Evolutionary conservation across 208 protist species (phyloP).

Genomic region (Leishmania arabica): DNA sequence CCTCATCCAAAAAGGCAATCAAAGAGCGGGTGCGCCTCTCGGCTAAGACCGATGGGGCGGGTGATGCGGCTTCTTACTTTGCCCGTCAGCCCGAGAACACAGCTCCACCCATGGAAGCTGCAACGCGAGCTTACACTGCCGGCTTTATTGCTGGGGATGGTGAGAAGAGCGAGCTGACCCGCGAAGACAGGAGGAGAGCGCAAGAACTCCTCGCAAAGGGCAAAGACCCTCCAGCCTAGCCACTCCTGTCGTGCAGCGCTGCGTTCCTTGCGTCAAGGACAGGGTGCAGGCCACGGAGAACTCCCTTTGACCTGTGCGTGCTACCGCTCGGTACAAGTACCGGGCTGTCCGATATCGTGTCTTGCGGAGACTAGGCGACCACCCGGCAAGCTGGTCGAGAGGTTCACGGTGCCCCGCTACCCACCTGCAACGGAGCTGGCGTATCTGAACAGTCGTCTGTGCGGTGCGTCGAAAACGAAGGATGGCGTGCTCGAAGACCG

Average conservation of each 20-base stretch:
- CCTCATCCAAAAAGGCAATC: not conserved
- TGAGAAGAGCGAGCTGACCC: not conserved
- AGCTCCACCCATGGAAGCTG: not conserved
- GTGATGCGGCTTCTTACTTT: not conserved
- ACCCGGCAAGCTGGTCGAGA: not conserved
- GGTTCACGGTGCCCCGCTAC: not conserved
- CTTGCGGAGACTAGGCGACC: not conserved
- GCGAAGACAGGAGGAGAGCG: constrained; percentile 36
- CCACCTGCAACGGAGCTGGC: not conserved
- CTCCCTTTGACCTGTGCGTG: not conserved
- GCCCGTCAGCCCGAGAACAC: not conserved
- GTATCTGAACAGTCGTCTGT: not conserved
- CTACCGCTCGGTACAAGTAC: not conserved
- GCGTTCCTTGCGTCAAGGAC: not conserved
- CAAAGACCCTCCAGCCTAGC: not conserved
- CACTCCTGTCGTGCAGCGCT: not conserved
- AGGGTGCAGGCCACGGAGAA: not conserved
- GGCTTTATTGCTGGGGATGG: too few relatives aligned
- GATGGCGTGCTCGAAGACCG: not conserved
- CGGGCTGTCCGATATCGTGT: not conserved
- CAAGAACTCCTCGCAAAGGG: not conserved
- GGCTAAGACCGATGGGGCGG: not conserved
- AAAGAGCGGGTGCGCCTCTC: not conserved
- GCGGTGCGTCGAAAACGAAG: not conserved
- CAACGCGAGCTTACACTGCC: not conserved